phyloP scores from a whole-genome alignment of 495 filamentous ascomycete genomes.

The Lophium mytilinum region DNA sequence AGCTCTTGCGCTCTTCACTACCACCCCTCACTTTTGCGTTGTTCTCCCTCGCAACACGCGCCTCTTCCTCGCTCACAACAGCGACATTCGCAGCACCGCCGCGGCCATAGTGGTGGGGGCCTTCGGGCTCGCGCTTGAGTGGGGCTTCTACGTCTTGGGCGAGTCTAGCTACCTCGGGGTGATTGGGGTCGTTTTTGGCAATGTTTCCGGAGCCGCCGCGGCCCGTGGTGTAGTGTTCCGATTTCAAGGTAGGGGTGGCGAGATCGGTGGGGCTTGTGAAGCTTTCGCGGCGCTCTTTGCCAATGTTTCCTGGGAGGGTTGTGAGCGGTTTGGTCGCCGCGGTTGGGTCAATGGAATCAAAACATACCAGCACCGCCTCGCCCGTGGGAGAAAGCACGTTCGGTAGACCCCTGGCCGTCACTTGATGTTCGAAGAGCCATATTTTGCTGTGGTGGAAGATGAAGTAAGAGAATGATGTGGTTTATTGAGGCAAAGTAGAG shows the following conservation, averaged over 20 bases:
- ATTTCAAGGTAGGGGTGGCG: constrained; percentile 75
- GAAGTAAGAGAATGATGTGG: not conserved
- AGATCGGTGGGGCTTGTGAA: constrained; percentile 51
- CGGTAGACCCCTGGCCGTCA: not conserved
- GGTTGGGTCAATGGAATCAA: not conserved
- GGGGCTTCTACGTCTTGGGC: constrained; percentile 70
- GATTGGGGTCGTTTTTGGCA: constrained; percentile 30
- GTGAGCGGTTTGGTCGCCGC: not conserved
- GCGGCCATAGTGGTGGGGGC: constrained; percentile 35
- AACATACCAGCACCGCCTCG: constrained; percentile 48
- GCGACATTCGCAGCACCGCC: constrained; percentile 33
- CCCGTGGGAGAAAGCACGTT: constrained; percentile 41
- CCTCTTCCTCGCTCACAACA: constrained; percentile 4
- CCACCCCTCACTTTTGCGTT: constrained; percentile 5
- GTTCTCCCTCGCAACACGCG: constrained; percentile 15
- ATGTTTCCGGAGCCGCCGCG: constrained; percentile 49
- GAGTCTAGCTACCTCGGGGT: constrained; percentile 57
- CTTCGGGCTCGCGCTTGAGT: constrained; percentile 36
- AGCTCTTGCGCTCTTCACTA: constrained; percentile 6
- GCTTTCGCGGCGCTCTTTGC: constrained; percentile 43
- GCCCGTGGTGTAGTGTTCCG: constrained; percentile 73
- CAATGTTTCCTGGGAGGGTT: constrained; percentile 59
- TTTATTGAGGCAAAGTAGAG: no score
- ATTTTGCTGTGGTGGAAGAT: not conserved
- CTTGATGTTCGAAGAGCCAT: not conserved